A percentile compares a stretch with the other conserved stretches of the same genome.
These are phyloP conservation scores for Apiospora aurea DNA, from an alignment of 2,329 filamentous ascomycete species.

Conservation along the genomic window DNA sequence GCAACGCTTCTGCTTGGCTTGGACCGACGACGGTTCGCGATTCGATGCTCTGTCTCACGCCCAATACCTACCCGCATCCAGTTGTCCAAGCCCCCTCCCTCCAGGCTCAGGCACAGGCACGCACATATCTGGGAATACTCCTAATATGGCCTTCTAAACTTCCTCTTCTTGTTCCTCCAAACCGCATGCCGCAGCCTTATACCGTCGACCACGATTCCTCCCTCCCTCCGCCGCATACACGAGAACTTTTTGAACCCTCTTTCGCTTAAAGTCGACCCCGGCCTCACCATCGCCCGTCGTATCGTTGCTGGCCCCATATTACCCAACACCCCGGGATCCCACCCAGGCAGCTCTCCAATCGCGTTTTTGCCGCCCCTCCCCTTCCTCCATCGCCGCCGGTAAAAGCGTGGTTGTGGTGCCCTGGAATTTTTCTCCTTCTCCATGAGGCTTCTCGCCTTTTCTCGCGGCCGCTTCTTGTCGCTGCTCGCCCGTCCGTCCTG, in stretches of 20 bases:
- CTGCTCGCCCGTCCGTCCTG: neutral
- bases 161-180: neutral
- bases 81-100: neutral
- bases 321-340: neutral
- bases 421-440: neutral
- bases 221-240: neutral
- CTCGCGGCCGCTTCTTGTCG: neutral
- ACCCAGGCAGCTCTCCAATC: neutral
- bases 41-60: conserved; percentile 8
- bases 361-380: neutral
- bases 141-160: neutral
- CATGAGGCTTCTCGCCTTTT: conserved; percentile 4
- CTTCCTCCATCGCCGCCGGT: neutral
- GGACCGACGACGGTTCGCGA: neutral
- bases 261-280: neutral
- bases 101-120: no score
- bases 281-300: neutral
- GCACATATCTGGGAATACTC: neutral
- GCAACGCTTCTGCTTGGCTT: neutral
- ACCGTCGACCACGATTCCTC: neutral
- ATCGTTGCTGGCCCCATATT: neutral
- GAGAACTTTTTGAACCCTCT: neutral
- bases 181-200: neutral
- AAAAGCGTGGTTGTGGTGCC: neutral
- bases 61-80: neutral